A percentile compares a stretch with the other conserved stretches of the same genome.
phyloP scores from a whole-genome alignment of 1,284 basidiomycete genomes.

The Trametes sp. region DNA sequence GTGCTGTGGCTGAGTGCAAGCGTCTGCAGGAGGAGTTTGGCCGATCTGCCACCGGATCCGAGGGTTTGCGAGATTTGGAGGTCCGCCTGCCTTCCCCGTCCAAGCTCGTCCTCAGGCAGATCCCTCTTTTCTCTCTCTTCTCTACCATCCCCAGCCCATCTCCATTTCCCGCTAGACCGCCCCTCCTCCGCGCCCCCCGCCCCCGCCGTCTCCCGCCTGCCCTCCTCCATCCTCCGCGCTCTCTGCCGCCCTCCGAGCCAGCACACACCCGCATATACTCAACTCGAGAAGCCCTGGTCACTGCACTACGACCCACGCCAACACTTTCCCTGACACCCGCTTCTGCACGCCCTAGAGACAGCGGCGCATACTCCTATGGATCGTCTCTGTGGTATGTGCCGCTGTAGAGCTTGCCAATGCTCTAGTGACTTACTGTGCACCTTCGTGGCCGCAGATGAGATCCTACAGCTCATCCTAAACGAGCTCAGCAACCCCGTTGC shows the following conservation, averaged over 20 bases:
- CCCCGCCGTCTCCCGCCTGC: not conserved
- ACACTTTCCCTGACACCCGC: constrained; percentile 12
- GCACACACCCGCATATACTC: constrained; percentile 2
- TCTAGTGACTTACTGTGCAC: constrained; percentile 2
- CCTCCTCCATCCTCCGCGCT: constrained; percentile 3
- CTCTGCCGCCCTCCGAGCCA: not conserved
- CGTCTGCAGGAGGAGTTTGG: constrained; percentile 26
- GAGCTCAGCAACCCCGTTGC: constrained; percentile 69
- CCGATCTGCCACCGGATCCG: constrained; percentile 34
- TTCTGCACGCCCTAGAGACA: constrained; percentile 19
- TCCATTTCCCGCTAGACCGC: constrained; percentile 12
- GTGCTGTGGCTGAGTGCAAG: constrained; percentile 8
- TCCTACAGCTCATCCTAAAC: constrained; percentile 75
- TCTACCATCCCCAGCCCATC: constrained; percentile 15
- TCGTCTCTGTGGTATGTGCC: constrained; percentile 65
- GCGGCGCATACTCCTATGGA: constrained; percentile 50
- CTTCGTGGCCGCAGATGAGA: constrained; percentile 58
- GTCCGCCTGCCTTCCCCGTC: constrained; percentile 44
- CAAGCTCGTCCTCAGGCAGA: constrained; percentile 31
- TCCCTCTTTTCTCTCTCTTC: constrained; percentile 28
- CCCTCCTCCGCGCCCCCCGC: constrained; percentile 8
- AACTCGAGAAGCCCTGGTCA: constrained; percentile 7
- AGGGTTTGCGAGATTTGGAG: constrained; percentile 45
- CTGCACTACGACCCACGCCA: constrained; percentile 9
- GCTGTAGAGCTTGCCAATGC: constrained; percentile 12